phyloP scores from a whole-genome alignment of 306 rosid species.

The Lupinus albus region DNA sequence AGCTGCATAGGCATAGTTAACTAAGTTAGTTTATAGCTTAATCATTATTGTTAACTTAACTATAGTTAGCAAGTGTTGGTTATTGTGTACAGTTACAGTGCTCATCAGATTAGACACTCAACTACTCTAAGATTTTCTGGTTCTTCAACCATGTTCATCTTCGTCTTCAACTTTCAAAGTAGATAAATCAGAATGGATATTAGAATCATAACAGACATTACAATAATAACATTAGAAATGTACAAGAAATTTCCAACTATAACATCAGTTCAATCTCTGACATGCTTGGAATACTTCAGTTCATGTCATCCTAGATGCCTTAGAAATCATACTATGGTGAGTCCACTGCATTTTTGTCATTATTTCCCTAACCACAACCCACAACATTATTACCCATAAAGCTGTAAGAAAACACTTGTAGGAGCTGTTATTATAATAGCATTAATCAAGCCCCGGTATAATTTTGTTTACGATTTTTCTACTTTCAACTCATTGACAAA shows the following conservation, averaged over 20 bases:
- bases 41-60: no score
- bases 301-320: background rate
- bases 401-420: slow-evolving; percentile 2
- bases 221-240: background rate
- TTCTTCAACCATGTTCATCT: no score
- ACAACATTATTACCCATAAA: background rate
- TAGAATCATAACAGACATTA: background rate
- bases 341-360: slow-evolving; percentile 2
- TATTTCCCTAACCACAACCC: slow-evolving; percentile 25
- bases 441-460: slow-evolving; percentile 2
- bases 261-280: background rate
- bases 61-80: no score
- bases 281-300: background rate
- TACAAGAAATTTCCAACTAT: background rate
- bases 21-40: no score
- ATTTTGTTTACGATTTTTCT: slow-evolving; percentile 12
- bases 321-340: background rate
- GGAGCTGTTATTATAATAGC: slow-evolving; percentile 34
- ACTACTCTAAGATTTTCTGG: no score
- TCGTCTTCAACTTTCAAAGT: no score
- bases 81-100: no score
- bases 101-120: no score
- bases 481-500: slow-evolving; percentile 31
- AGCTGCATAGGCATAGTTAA: no score
- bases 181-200: background rate